Percentiles rank a stretch among this genome's conserved stretches.
These are phyloP conservation scores for Melampsora abietis-canadensis DNA, from an alignment of 1,284 basidiomycete genomes.

Conservation along the genomic window DNA sequence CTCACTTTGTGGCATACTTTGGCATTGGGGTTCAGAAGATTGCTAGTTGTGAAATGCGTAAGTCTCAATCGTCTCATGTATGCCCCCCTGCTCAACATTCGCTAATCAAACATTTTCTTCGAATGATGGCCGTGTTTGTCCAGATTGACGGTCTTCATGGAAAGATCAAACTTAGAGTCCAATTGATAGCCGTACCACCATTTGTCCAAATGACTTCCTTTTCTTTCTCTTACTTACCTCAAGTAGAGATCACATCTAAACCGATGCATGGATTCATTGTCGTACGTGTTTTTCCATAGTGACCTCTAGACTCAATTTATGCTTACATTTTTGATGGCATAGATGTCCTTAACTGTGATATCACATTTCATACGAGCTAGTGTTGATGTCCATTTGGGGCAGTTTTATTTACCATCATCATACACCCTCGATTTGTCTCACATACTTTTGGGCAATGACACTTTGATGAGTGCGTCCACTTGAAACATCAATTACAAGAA, in stretches of 20 bases:
- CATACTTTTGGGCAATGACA: neutral
- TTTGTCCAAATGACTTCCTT: slow-evolving; percentile 2
- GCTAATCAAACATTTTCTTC: neutral
- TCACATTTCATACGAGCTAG: neutral
- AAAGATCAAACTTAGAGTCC: neutral
- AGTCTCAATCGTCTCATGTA: neutral
- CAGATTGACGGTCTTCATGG: slow-evolving; percentile 2
- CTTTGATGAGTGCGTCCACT: neutral
- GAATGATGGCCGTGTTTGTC: neutral
- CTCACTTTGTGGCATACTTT: slow-evolving; percentile 5
- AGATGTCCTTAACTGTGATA: slow-evolving; percentile 2
- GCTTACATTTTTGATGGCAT: neutral
- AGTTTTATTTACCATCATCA: slow-evolving; percentile 2
- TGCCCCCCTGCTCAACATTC: too few relatives aligned
- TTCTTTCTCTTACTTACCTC: slow-evolving; percentile 5
- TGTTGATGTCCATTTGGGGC: neutral
- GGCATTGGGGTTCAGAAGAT: neutral
- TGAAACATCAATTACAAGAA: neutral
- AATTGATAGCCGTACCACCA: slow-evolving; percentile 1
- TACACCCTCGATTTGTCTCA: neutral
- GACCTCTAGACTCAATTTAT: neutral
- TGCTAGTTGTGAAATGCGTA: slow-evolving; percentile 5
- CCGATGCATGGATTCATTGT: slow-evolving; percentile 8
- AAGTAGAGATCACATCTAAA: neutral
- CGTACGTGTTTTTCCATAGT: neutral